A percentile compares a stretch with the other conserved stretches of the same genome.
phyloP scores from a whole-genome alignment of 2,329 filamentous ascomycete genomes.

The Dothideomycetidae sp. region DNA sequence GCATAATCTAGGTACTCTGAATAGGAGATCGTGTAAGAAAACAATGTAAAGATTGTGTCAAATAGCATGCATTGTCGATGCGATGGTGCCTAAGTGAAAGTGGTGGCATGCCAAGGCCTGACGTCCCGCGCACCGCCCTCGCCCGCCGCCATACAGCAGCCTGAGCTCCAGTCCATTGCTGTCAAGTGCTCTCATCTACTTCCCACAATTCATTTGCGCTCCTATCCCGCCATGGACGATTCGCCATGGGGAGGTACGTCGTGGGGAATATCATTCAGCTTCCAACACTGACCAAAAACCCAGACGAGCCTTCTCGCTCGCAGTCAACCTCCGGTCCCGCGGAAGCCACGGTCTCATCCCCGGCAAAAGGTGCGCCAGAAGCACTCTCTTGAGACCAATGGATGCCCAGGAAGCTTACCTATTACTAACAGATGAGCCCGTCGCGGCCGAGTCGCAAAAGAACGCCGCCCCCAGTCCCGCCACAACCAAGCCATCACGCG shows the following conservation, averaged over 20 bases:
- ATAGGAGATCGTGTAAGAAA: too few relatives aligned
- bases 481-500: slow-evolving; percentile 17
- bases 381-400: not conserved
- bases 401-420: not conserved
- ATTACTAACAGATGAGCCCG: not conserved
- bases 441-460: slow-evolving; percentile 3
- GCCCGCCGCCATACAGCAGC: not conserved
- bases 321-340: slow-evolving; percentile 27
- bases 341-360: slow-evolving; percentile 20
- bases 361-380: slow-evolving; percentile 3
- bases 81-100: too few relatives aligned
- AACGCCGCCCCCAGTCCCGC: slow-evolving; percentile 12
- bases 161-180: not conserved
- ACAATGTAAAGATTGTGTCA: too few relatives aligned
- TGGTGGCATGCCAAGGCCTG: not conserved
- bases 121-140: not conserved
- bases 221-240: slow-evolving; percentile 12
- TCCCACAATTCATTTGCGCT: not conserved
- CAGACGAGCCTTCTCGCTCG: slow-evolving; percentile 35
- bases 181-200: too few relatives aligned
- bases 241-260: slow-evolving; percentile 14
- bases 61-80: too few relatives aligned
- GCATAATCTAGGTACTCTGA: too few relatives aligned
- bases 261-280: too few relatives aligned
- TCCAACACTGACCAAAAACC: too few relatives aligned